Base-by-base conservation (phyloP, 2,329 filamentous ascomycete species). In the Penicillium sp. region DNA sequence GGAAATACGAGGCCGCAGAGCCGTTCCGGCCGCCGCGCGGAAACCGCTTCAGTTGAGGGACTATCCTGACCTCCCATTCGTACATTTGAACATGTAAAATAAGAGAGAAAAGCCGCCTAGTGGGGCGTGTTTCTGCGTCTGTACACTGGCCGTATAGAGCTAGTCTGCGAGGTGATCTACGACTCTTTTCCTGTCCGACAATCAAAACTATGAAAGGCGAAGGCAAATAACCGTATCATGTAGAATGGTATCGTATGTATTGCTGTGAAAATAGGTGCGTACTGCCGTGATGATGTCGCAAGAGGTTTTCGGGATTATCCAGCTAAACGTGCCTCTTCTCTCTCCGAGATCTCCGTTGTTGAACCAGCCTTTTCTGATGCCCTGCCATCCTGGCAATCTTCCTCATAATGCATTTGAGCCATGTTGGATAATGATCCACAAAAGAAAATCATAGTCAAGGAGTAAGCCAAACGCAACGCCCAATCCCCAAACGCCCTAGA, bases 1-100 rank as follows among this genome's bases (percentile, higher is more conserved):
- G 91, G 75, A 96, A 96, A 79, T 98, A 96, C 76, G 93, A 98
- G 79, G 88, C 90, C 35, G 82, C 81, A 54, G 82, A 85, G 66
- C 89, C 92, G 56, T 98, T 89, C 77, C 81, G 85, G 68, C 89
- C 89, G 77, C 85, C 82, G 61, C 96, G 92, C 75, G 95, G 95
- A 3, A 93, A 98, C 79, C 84, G 95, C 36, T 96, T 99, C 70
- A 82, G 80, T 85, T 90, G 59, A 66, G 22, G 37, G 37, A 22
- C n/a, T 36, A 18, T 27, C 2, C 31, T 44, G 37, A 19, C 14
- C 35, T 43, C 39, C n/a, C 19, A 37, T 56, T 36, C 56, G 50
- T 59, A 59, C 44, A 59, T 35, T 56, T 54, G 50, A 11, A 52
- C 31, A 31, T 51, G 40, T 50, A 50, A 46, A 51, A 6, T 50